Conservation (phyloP, 2,329 filamentous ascomycete species). For the Biscogniauxia marginata region DNA sequence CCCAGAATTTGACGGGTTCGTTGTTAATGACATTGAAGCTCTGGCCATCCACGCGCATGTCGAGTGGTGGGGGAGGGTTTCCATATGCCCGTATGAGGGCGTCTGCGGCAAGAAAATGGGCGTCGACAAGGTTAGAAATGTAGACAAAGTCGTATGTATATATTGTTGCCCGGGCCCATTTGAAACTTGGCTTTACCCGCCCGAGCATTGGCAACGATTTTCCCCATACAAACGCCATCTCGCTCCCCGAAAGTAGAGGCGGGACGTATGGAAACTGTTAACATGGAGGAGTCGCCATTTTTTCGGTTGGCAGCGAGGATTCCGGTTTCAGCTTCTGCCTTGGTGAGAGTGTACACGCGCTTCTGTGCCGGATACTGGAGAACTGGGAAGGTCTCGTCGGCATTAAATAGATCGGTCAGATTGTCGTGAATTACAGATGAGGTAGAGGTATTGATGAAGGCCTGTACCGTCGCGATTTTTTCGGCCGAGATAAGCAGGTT, state of each 20-base stretch:
- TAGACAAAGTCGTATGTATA: constrained; percentile 33
- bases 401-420: constrained; percentile 8
- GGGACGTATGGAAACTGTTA: constrained; percentile 17
- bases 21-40: constrained; percentile 36
- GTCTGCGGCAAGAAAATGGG: constrained; percentile 29
- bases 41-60: constrained; percentile 31
- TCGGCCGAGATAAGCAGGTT: constrained; percentile 15
- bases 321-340: constrained; percentile 19
- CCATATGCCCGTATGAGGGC: constrained; percentile 25
- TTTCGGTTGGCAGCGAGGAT: constrained; percentile 18
- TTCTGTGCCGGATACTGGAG: constrained; percentile 21
- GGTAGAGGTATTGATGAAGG: constrained; percentile 20
- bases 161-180: constrained; percentile 29
- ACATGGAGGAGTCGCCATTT: constrained; percentile 14
- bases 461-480: constrained; percentile 10
- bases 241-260: constrained; percentile 16
- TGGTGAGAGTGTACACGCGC: constrained; percentile 20
- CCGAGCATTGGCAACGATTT: constrained; percentile 18
- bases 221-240: constrained; percentile 15
- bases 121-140: constrained; percentile 25
- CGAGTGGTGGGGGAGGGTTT: constrained; percentile 16
- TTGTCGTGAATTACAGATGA: constrained; percentile 23
- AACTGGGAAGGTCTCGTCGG: constrained; percentile 17
- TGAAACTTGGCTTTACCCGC: constrained; percentile 14
- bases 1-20: constrained; percentile 34